These are phyloP conservation scores for Phaeophleospora eucalypticola DNA, from an alignment of 2,329 filamentous ascomycete species.

Conservation along the genomic window DNA sequence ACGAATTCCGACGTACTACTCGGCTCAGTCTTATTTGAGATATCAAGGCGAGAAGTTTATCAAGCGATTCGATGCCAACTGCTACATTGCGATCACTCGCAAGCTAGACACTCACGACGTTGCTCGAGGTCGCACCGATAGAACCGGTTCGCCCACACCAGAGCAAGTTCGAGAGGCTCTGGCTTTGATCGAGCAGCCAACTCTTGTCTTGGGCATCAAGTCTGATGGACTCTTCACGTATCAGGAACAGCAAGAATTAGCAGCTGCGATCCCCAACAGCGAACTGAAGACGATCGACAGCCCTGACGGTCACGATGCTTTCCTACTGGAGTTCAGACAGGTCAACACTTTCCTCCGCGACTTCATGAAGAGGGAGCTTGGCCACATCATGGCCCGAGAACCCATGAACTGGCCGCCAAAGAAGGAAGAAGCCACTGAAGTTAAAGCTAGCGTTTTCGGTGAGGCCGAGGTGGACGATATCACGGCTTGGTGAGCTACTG, in stretches of 20 bases:
- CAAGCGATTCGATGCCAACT: slow-evolving; percentile 94
- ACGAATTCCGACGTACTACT: slow-evolving; percentile 74
- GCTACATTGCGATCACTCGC: slow-evolving; percentile 96
- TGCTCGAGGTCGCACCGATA: slow-evolving; percentile 20
- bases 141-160: slow-evolving; percentile 39
- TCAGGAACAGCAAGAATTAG: slow-evolving; percentile 90
- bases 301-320: slow-evolving; percentile 93
- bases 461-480: slow-evolving; percentile 96
- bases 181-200: slow-evolving; percentile 78
- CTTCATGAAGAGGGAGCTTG: slow-evolving; percentile 77
- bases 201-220: slow-evolving; percentile 88
- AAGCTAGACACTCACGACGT: slow-evolving; percentile 98
- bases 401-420: slow-evolving; percentile 44
- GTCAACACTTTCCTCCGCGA: slow-evolving; percentile 82
- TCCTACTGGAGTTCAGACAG: slow-evolving; percentile 93
- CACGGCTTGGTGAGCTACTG: slow-evolving; percentile 68
- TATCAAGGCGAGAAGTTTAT: slow-evolving; percentile 98
- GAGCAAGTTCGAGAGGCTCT: slow-evolving; percentile 66
- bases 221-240: slow-evolving; percentile 96
- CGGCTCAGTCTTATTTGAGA: slow-evolving; percentile 91
- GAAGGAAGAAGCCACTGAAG: slow-evolving; percentile 55
- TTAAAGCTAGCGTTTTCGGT: slow-evolving; percentile 87
- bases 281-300: slow-evolving; percentile 83
- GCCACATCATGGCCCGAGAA: slow-evolving; percentile 73
- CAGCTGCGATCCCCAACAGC: slow-evolving; percentile 71